Evolutionary conservation across 805 yeast species (phyloP), one percentile per base, ranked within the genome.

Genomic region (Clavispora asparagi): DNA sequence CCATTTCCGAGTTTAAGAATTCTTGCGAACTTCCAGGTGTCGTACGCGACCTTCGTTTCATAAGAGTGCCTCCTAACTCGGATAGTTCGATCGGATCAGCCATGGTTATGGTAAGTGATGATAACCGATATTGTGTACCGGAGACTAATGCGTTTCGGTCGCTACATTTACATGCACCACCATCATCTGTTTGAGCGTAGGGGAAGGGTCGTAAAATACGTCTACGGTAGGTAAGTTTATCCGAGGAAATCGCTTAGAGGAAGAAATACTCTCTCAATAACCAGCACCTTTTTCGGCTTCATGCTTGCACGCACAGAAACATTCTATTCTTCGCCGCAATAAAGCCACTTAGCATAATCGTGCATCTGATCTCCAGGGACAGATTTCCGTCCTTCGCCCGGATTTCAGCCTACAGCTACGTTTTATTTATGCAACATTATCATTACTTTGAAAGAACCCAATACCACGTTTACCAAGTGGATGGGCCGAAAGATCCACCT

Each of bases 401-500:
- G 23, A 19, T 29, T 13, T 12, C 12, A 11, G 31, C 12, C 35
- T 31, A 33, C 37, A 10, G 13, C 37, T 16, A 33, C 25, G 37
- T 6, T 5, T 16, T 17, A 33, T 33, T 33, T 33, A 33, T 33
- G 37, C 37, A 33, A 33, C 37, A 33, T 33, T 33, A 33, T 33
- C 37, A 33, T 33, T 33, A 33, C 37, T 33, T 33, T 17, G 37
- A 16, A 10, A 16, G 7, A 1, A 4, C 6, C 25, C 37, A 16
- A n/a, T 14, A 16, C 7, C 6, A 14, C 10, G 6, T 11, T 71
- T 72, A 71, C 82, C 82, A 78, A 5, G 59, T 53, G 29, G 63
- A 27, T 11, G 77, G 78, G 13, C 82, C 83, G 51, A 78, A 78
- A 31, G 64, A 54, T 47, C 73, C 71, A 30, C 80, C 81, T 7